These are phyloP conservation scores for Postia placenta DNA, from an alignment of 768 basidiomycete species.

Conservation along the genomic window DNA sequence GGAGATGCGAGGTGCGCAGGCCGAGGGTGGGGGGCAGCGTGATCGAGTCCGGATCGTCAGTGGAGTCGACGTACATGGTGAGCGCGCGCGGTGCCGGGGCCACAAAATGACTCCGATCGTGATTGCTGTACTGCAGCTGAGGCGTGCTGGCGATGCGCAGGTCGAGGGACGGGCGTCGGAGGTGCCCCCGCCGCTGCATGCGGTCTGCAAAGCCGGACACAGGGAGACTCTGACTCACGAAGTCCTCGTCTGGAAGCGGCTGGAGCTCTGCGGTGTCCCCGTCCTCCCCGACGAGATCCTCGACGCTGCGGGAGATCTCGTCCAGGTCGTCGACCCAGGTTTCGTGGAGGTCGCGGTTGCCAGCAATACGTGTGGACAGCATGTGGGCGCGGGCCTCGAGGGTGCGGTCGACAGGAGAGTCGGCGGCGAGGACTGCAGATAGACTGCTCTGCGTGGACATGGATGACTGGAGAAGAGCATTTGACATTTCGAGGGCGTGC, in stretches of 20 bases:
- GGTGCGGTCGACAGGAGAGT: conserved; percentile 37
- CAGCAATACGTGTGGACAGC: conserved; percentile 46
- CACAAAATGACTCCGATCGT: conserved; percentile 48
- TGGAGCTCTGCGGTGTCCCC: conserved; percentile 2
- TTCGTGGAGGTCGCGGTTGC: conserved; percentile 38
- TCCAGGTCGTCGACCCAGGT: conserved; percentile 67
- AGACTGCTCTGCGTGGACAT: conserved; percentile 63
- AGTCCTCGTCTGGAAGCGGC: neutral
- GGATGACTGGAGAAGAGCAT: conserved; percentile 68
- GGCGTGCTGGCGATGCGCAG: conserved; percentile 21
- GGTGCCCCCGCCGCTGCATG: conserved; percentile 9
- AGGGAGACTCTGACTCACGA: conserved; percentile 27
- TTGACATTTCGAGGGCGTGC: conserved; percentile 82
- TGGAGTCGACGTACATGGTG: conserved; percentile 65
- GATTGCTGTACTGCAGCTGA: conserved; percentile 46
- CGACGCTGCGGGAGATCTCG: conserved; percentile 57
- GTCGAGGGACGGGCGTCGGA: conserved; percentile 19
- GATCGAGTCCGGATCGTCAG: conserved; percentile 46
- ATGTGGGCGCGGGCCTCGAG: conserved; percentile 44
- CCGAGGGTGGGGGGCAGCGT: conserved; percentile 68
- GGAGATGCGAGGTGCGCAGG: conserved; percentile 31
- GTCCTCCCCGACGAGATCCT: conserved; percentile 41
- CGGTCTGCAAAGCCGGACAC: conserved; percentile 16
- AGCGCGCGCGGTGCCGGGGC: conserved; percentile 69
- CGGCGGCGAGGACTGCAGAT: conserved; percentile 42